Evolutionary conservation across 1,284 basidiomycete genomes (phyloP).

Genomic region (Rhodotorula sp.): DNA sequence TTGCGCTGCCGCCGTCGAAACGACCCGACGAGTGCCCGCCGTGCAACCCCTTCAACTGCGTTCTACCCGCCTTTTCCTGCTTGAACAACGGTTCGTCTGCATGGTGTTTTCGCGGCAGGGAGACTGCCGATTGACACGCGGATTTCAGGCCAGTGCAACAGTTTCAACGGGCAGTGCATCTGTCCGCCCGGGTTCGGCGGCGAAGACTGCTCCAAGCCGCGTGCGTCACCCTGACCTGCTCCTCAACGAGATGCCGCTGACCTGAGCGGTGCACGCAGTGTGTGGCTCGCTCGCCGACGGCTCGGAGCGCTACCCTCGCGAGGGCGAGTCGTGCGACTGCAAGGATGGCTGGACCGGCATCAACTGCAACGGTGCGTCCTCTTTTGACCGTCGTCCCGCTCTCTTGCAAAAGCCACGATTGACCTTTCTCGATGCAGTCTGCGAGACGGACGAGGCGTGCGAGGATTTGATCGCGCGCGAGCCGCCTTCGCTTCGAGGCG

Average conservation of each 20-base stretch:
- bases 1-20: conserved; percentile 6
- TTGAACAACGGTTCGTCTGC: conserved; percentile 37
- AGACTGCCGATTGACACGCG: neutral
- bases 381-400: too few relatives aligned
- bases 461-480: conserved; percentile 66
- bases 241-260: neutral
- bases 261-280: conserved; percentile 27
- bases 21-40: conserved; percentile 43
- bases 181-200: conserved; percentile 90
- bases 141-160: conserved; percentile 68
- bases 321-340: conserved; percentile 77
- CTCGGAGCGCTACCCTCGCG: conserved; percentile 74
- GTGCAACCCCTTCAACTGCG: conserved; percentile 45
- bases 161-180: conserved; percentile 84
- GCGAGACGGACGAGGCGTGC: conserved; percentile 77
- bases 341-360: conserved; percentile 92
- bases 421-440: conserved; percentile 60
- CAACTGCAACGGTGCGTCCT: conserved; percentile 82
- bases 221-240: conserved; percentile 56
- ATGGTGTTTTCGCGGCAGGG: too few relatives aligned
- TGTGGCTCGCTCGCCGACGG: conserved; percentile 91
- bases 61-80: conserved; percentile 40
- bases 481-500: conserved; percentile 42
- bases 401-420: too few relatives aligned
- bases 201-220: conserved; percentile 79